Evolutionary conservation across 768 basidiomycete genomes (phyloP), one percentile per base, ranked within the genome.

Genomic region (Leccinum fibrillosum): DNA sequence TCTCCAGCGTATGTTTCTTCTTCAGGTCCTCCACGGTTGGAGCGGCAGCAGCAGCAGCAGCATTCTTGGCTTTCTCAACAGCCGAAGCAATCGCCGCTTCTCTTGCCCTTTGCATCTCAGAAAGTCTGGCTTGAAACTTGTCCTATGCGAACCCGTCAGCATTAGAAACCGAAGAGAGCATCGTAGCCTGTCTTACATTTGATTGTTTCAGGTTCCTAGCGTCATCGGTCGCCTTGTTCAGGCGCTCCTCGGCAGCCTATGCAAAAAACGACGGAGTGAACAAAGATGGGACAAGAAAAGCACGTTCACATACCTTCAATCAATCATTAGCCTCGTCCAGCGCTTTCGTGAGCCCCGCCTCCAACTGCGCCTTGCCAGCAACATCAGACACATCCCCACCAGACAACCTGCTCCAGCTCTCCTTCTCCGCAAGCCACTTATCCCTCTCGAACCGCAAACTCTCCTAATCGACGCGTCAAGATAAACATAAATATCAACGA

Each of bases 291-390:
- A 47, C 9, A 48, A 3, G 25, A 4, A 34, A 32, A n/a, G 39
- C 7, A 7, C 28, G 4, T 35, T 30, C 44, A 7, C 70, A 25
- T 68, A 86, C 90, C 75, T 84, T 83, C n/a, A 80, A 71, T 54
- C 83, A 81, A 10, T 80, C 75, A 7, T 81, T 58, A 4, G 85
- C 85, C n/a, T 86, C 83, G 57, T 80, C 86, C 8, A 84, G 83
- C 26, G 78, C 77, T 62, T 83, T 82, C 32, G 78, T 55, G 1
- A 92, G 75, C 54, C 82, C 80, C 0, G 72, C 77, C 63, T 89
- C 86, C 81, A 83, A 83, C 17, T 71, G 69, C 13, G 64, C 59
- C 53, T 75, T 78, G 30, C 67, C 66, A 35, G 72, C 66, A 35
- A 72, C 69, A 13, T 76, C 74, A 4, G 76, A 57, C 4, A 67